These are phyloP conservation scores for Lycium barbarum DNA, from an alignment of 257 asterid species.

Conservation along the genomic window DNA sequence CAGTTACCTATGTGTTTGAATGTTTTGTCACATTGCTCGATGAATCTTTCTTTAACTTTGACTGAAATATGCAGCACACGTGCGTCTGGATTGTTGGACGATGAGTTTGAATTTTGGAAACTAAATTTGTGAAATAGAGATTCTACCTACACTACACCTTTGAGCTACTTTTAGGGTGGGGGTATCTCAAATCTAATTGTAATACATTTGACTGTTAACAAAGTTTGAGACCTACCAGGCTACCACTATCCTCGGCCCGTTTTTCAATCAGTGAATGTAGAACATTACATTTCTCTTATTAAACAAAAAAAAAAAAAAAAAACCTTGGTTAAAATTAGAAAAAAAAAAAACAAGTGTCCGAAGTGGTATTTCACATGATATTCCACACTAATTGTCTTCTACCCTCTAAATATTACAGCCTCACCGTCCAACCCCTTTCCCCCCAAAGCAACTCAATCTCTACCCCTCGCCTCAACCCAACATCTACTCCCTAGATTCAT, in stretches of 20 bases:
- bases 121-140: background rate
- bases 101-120: slow-evolving; percentile 24
- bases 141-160: slow-evolving; percentile 3
- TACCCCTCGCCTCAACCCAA: too few relatives aligned
- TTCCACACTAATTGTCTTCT: too few relatives aligned
- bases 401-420: too few relatives aligned
- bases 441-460: too few relatives aligned
- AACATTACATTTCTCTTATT: background rate
- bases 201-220: slow-evolving; percentile 15
- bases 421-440: too few relatives aligned
- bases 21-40: slow-evolving; percentile 33
- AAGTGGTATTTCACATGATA: too few relatives aligned
- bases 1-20: slow-evolving; percentile 29
- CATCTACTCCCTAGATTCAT: too few relatives aligned
- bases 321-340: background rate
- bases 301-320: background rate
- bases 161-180: background rate
- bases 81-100: slow-evolving; percentile 21
- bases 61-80: slow-evolving; percentile 26
- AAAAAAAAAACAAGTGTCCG: background rate
- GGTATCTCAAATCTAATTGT: slow-evolving; percentile 1
- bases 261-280: background rate
- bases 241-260: background rate
- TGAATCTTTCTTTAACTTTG: slow-evolving; percentile 31
- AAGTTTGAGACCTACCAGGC: slow-evolving; percentile 12